phyloP scores from a whole-genome alignment of 352 stramenopile genomes.

The Pythium dissotocum region DNA sequence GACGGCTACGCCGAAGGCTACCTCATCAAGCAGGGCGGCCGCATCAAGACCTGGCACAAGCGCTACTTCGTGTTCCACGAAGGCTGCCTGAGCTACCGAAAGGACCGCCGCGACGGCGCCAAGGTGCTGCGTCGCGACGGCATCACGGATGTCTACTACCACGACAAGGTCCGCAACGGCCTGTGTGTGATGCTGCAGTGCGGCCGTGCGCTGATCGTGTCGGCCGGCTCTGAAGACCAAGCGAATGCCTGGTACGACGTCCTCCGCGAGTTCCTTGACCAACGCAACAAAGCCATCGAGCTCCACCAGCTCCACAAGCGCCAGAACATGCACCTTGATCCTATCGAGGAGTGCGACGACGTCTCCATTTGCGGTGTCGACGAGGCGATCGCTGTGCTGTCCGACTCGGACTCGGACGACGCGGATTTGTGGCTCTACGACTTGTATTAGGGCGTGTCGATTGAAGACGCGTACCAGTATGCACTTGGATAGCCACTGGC shows the following conservation, averaged over 20 bases:
- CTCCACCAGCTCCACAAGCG: slow-evolving; percentile 19
- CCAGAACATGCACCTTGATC: slow-evolving; percentile 15
- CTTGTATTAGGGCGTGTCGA: slow-evolving; percentile 17
- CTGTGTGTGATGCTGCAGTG: slow-evolving; percentile 52
- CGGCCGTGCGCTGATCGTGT: slow-evolving; percentile 48
- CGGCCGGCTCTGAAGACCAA: slow-evolving; percentile 52
- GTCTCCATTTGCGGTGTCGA: slow-evolving; percentile 4
- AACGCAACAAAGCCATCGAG: slow-evolving; percentile 18
- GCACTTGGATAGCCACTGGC: background rate
- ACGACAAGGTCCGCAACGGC: slow-evolving; percentile 46
- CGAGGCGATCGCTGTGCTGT: slow-evolving; percentile 14
- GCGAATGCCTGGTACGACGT: slow-evolving; percentile 66
- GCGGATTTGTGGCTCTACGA: slow-evolving; percentile 26
- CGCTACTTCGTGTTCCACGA: slow-evolving; percentile 82
- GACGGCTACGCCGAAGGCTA: slow-evolving; percentile 72
- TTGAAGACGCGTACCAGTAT: slow-evolving; percentile 10
- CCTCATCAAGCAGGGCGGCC: slow-evolving; percentile 62
- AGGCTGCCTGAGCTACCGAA: slow-evolving; percentile 60
- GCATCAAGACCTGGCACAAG: slow-evolving; percentile 76
- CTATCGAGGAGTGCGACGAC: slow-evolving; percentile 23
- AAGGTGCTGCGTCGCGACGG: slow-evolving; percentile 51
- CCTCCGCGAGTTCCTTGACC: slow-evolving; percentile 46
- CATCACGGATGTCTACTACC: slow-evolving; percentile 56
- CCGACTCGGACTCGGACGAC: slow-evolving; percentile 27
- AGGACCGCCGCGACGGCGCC: slow-evolving; percentile 51